These are phyloP conservation scores for Colletotrichum spinosum DNA, from an alignment of 2,329 filamentous ascomycete genomes.

Conservation along the genomic window DNA sequence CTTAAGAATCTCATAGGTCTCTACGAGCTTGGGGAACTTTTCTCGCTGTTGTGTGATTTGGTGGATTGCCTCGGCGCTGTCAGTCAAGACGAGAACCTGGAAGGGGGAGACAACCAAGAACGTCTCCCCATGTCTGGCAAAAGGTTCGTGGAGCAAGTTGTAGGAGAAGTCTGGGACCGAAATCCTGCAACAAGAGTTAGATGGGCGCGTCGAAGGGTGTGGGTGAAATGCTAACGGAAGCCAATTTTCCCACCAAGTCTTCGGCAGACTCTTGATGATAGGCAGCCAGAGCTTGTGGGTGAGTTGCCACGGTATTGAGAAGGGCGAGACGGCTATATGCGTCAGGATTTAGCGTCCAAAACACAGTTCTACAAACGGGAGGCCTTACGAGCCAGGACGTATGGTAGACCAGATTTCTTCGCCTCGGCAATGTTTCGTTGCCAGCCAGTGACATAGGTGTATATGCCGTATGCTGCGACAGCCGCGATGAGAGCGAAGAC, in stretches of 20 bases:
- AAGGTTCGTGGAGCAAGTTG: slow-evolving; percentile 66
- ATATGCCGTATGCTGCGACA: slow-evolving; percentile 48
- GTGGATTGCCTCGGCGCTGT: slow-evolving; percentile 73
- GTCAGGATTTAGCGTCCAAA: neutral
- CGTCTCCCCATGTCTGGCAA: slow-evolving; percentile 69
- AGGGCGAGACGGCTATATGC: slow-evolving; percentile 58
- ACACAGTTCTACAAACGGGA: neutral
- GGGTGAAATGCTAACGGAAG: slow-evolving; percentile 61
- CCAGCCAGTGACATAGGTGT: slow-evolving; percentile 49
- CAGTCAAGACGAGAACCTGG: slow-evolving; percentile 64
- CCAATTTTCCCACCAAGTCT: slow-evolving; percentile 67
- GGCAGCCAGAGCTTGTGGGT: slow-evolving; percentile 66
- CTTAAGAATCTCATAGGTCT: slow-evolving; percentile 66
- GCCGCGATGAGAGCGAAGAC: slow-evolving; percentile 49
- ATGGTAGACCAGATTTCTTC: slow-evolving; percentile 63
- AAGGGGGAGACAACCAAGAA: slow-evolving; percentile 74
- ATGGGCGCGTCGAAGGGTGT: neutral
- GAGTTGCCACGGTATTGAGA: slow-evolving; percentile 67
- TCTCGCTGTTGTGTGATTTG: slow-evolving; percentile 75
- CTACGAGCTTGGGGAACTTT: slow-evolving; percentile 76
- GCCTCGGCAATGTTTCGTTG: slow-evolving; percentile 60
- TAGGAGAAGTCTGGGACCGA: slow-evolving; percentile 72
- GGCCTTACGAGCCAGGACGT: slow-evolving; percentile 64
- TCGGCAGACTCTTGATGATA: slow-evolving; percentile 66
- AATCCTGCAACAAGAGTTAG: slow-evolving; percentile 52